Conservation (phyloP, 2,329 filamentous ascomycete species). For the Aspergillus versicolor region DNA sequence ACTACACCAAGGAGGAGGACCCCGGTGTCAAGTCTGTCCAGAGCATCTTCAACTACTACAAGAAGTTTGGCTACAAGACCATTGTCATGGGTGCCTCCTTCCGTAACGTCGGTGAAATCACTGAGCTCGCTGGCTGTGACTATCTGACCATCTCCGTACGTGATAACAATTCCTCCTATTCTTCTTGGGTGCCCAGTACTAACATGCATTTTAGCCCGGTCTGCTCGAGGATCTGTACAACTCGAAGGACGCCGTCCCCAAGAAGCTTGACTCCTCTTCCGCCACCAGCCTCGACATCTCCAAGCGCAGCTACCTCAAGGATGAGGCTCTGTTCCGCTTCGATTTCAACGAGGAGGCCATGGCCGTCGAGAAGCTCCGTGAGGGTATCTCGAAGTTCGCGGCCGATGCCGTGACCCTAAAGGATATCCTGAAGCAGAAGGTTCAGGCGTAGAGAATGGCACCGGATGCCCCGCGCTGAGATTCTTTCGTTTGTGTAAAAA, state of each 20-base stretch:
- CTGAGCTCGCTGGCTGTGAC: conserved; percentile 95
- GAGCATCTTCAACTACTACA: conserved; percentile 99
- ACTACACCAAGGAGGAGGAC: conserved; percentile 85
- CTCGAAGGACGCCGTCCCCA: conserved; percentile 75
- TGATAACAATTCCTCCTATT: conserved; percentile 19
- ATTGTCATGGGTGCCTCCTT: conserved; percentile 99
- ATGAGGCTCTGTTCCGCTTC: conserved; percentile 93
- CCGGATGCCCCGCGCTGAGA: conserved; percentile 10
- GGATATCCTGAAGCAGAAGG: conserved; percentile 85
- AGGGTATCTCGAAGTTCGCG: conserved; percentile 99
- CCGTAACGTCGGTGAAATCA: conserved; percentile 95
- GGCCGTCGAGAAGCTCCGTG: conserved; percentile 98
- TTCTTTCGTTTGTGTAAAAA: conserved; percentile 21
- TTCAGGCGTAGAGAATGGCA: conserved; percentile 48
- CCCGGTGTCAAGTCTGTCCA: conserved; percentile 94
- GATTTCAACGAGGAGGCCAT: conserved; percentile 99
- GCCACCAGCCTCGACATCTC: conserved; percentile 71
- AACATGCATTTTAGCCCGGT: conserved; percentile 63
- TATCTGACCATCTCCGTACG: conserved; percentile 96
- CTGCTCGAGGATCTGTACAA: conserved; percentile 92
- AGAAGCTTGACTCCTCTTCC: conserved; percentile 79
- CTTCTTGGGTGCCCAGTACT: conserved; percentile 7
- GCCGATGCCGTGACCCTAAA: conserved; percentile 94
- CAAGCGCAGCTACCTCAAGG: conserved; percentile 87
- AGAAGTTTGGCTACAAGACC: conserved; percentile 98